Percentiles rank a stretch among this genome's conserved stretches.
Conservation (phyloP, 2,329 filamentous ascomycete genomes). For the Fusarium sp. region DNA sequence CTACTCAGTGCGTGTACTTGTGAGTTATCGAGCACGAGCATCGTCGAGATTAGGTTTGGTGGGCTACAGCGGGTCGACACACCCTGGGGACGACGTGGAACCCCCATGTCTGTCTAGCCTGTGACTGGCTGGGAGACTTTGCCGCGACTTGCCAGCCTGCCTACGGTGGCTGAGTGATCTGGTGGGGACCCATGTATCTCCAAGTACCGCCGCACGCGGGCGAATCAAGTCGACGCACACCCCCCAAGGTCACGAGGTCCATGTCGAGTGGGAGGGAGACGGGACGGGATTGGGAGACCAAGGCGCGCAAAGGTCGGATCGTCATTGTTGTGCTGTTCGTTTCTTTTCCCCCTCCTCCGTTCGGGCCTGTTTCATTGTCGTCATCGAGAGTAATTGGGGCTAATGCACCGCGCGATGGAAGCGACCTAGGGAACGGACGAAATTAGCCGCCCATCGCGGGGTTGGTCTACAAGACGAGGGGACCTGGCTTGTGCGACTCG, state of each 20-base stretch:
- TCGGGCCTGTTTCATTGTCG: conserved; percentile 5
- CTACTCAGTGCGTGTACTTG: not conserved
- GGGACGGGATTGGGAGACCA: conserved; percentile 5
- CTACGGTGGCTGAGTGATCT: not conserved
- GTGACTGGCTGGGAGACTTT: conserved; percentile 15
- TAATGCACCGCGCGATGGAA: not conserved
- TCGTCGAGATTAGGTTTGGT: conserved; percentile 47
- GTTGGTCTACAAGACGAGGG: not conserved
- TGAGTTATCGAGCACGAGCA: conserved; percentile 14
- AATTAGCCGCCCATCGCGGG: conserved; percentile 1
- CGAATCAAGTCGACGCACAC: conserved; percentile 28
- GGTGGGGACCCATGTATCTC: conserved; percentile 13
- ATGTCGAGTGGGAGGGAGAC: conserved; percentile 5
- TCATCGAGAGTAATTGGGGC: conserved; percentile 9
- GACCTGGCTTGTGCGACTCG: conserved; percentile 5
- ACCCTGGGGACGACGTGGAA: not conserved
- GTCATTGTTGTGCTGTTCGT: conserved; percentile 9
- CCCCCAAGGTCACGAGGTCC: conserved; percentile 31
- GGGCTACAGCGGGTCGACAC: conserved; percentile 22
- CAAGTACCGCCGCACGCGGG: conserved; percentile 24
- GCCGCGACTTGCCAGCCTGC: conserved; percentile 6
- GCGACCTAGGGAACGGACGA: not conserved
- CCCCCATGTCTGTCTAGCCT: not conserved
- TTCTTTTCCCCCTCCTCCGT: not conserved
- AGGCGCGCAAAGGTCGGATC: conserved; percentile 21